Conservation (phyloP, 352 stramenopile genomes). For the Globisporangium middletonii region DNA sequence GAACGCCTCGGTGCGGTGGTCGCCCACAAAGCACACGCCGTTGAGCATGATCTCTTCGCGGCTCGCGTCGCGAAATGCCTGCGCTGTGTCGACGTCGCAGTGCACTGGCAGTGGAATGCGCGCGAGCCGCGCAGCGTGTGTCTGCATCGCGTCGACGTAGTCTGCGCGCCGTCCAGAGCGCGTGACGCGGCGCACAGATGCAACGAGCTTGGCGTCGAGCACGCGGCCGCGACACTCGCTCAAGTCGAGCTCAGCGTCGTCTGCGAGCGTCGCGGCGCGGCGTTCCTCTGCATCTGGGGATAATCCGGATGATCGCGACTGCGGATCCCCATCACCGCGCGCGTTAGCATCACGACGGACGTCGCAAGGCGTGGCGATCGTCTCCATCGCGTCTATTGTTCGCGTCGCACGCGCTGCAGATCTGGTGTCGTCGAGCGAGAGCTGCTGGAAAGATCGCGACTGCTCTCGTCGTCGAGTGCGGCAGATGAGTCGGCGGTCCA, state of each 20-base stretch:
- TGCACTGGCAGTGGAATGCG: conserved; percentile 42
- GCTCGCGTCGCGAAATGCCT: conserved; percentile 63
- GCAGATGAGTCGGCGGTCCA: too few relatives aligned
- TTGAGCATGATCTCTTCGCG: conserved; percentile 72
- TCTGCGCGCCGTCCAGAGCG: conserved; percentile 39
- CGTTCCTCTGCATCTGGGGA: not conserved
- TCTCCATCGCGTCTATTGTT: too few relatives aligned
- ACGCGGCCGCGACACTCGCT: conserved; percentile 16
- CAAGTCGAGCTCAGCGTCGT: too few relatives aligned
- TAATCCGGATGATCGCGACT: too few relatives aligned
- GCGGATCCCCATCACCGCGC: too few relatives aligned
- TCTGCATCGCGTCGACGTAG: conserved; percentile 40
- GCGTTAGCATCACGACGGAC: too few relatives aligned
- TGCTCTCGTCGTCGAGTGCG: too few relatives aligned
- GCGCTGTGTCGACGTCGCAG: conserved; percentile 64
- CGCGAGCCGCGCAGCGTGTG: conserved; percentile 23
- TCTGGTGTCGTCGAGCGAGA: too few relatives aligned
- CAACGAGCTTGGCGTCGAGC: conserved; percentile 35
- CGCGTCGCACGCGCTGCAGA: too few relatives aligned
- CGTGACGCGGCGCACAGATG: conserved; percentile 31
- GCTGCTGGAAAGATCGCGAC: too few relatives aligned
- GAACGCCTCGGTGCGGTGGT: conserved; percentile 66
- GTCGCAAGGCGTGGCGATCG: too few relatives aligned
- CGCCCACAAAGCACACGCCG: conserved; percentile 65
- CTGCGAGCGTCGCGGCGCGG: not conserved